Percentiles rank a stretch among this genome's conserved stretches.
Evolutionary conservation across 1,284 basidiomycete species (phyloP).

Genomic region (Austropuccinia psidii): DNA sequence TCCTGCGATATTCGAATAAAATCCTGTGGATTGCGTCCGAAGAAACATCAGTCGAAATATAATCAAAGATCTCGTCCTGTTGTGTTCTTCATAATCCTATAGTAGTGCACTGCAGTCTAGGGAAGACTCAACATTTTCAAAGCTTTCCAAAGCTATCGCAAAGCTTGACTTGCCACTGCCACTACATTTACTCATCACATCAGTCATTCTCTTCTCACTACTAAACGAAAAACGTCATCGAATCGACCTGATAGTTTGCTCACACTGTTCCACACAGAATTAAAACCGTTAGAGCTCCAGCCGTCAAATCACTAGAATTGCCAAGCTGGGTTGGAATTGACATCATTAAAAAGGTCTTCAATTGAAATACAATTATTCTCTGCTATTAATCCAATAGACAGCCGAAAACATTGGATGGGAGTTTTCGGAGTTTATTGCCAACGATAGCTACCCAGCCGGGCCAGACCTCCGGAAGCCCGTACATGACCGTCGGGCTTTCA

Average conservation of each 20-base stretch:
- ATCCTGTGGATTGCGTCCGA: not conserved
- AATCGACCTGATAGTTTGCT: not conserved
- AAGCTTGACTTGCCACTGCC: slow-evolving; percentile 10
- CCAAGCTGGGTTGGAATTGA: too few relatives aligned
- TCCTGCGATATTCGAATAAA: slow-evolving; percentile 14
- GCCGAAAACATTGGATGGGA: too few relatives aligned
- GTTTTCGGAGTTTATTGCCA: too few relatives aligned
- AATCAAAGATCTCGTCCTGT: not conserved
- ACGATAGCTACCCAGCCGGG: too few relatives aligned
- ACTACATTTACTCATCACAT: not conserved
- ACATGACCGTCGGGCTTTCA: too few relatives aligned
- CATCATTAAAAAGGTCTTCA: too few relatives aligned
- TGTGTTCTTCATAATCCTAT: not conserved
- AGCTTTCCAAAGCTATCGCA: not conserved
- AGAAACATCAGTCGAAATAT: not conserved
- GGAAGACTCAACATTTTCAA: not conserved
- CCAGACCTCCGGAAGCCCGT: too few relatives aligned
- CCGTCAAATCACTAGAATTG: too few relatives aligned
- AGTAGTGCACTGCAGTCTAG: not conserved
- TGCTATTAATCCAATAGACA: too few relatives aligned
- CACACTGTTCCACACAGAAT: not conserved
- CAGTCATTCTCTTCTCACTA: not conserved
- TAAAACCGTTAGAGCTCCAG: not conserved
- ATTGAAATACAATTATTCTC: too few relatives aligned
- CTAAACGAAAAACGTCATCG: not conserved